Conservation (phyloP, 2,329 filamentous ascomycete genomes). For the Sclerotinia trifoliorum region DNA sequence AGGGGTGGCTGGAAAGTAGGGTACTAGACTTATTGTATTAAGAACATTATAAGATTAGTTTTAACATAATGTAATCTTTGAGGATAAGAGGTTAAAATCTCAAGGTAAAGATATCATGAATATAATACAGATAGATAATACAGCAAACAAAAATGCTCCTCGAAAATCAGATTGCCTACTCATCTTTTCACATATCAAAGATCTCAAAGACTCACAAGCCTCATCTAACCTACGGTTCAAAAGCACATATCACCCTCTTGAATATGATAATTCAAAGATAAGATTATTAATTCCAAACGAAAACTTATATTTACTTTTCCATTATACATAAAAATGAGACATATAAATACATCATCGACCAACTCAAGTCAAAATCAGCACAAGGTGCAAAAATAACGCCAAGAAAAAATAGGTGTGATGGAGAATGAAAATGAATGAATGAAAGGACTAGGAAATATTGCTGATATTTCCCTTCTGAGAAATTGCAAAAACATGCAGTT, state of each 20-base stretch:
- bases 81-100: neutral
- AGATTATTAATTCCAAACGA: neutral
- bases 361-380: neutral
- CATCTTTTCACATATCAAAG: no score
- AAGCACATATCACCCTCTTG: neutral
- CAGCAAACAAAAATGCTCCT: no score
- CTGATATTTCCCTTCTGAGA: neutral
- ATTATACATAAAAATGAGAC: neutral
- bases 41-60: neutral
- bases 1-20: no score
- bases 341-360: neutral
- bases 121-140: no score
- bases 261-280: neutral
- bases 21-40: no score
- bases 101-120: no score
- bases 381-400: neutral
- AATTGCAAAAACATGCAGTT: neutral
- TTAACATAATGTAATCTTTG: neutral
- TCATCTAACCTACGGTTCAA: neutral
- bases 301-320: fast-evolving
- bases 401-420: neutral
- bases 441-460: neutral
- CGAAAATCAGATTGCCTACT: no score
- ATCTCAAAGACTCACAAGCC: neutral
- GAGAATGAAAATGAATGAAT: neutral